Conservation (phyloP, 495 filamentous ascomycete species). For the Usnea hakonensis region DNA sequence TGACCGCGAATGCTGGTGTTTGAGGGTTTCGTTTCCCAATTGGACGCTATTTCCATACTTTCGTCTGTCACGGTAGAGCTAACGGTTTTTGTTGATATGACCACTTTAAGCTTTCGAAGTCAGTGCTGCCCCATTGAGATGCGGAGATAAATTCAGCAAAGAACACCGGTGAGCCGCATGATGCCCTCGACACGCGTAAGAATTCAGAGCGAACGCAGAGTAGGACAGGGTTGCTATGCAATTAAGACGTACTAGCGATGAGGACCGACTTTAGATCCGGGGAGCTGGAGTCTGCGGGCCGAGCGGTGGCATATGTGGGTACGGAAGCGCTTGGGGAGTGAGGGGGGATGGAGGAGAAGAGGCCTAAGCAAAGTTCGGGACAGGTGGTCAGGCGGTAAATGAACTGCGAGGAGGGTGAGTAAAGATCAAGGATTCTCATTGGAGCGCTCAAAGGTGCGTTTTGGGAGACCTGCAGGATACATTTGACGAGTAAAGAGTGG, state of each 20-base stretch:
- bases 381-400: conserved; percentile 70
- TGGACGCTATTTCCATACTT: conserved; percentile 63
- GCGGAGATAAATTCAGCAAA: background rate
- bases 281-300: conserved; percentile 41
- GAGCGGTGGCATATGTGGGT: conserved; percentile 39
- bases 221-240: background rate
- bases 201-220: background rate
- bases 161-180: background rate
- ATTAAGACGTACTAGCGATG: conserved; percentile 40
- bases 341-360: conserved; percentile 57
- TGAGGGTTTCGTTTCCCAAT: conserved; percentile 44
- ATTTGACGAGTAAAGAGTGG: background rate
- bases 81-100: conserved; percentile 64
- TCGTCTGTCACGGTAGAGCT: conserved; percentile 58
- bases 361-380: conserved; percentile 70
- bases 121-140: background rate
- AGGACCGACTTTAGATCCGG: conserved; percentile 52
- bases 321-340: conserved; percentile 35
- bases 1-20: conserved; percentile 42
- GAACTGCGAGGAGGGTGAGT: conserved; percentile 47
- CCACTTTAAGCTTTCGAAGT: conserved; percentile 36
- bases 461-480: background rate
- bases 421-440: background rate
- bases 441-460: background rate
- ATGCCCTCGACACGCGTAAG: background rate